Percentiles rank a stretch among this genome's conserved stretches.
Evolutionary conservation across 2,329 filamentous ascomycete genomes (phyloP).

Genomic region (Eutypella sp.): DNA sequence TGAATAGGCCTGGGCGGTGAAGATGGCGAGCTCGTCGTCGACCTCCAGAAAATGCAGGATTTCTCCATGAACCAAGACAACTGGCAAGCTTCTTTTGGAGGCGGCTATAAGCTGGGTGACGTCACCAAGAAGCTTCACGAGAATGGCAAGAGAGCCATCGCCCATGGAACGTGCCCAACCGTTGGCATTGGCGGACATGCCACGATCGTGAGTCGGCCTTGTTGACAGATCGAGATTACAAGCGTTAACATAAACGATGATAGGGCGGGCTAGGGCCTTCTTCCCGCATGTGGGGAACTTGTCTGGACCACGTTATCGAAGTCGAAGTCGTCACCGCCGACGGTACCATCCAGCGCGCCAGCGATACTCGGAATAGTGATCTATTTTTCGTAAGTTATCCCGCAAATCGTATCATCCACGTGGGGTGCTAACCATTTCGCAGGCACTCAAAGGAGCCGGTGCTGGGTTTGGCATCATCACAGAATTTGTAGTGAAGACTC

Average conservation of each 20-base stretch:
- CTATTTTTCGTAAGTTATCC: constrained; percentile 44
- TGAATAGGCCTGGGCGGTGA: constrained; percentile 41
- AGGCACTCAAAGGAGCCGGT: constrained; percentile 52
- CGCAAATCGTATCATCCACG: not conserved
- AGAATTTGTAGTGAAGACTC: constrained; percentile 51
- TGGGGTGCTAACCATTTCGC: constrained; percentile 1
- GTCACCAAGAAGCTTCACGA: constrained; percentile 45
- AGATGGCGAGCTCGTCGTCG: constrained; percentile 48
- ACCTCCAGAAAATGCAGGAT: constrained; percentile 47
- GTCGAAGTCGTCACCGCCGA: constrained; percentile 53
- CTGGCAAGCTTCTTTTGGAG: constrained; percentile 51
- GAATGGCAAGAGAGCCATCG: constrained; percentile 50
- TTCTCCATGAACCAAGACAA: constrained; percentile 49
- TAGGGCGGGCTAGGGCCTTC: constrained; percentile 54
- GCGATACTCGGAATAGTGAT: constrained; percentile 42
- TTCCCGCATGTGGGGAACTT: constrained; percentile 54
- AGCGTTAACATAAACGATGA: constrained; percentile 7
- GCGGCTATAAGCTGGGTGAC: constrained; percentile 47
- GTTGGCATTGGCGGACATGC: constrained; percentile 56
- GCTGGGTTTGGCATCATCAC: constrained; percentile 54
- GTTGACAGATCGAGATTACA: not conserved
- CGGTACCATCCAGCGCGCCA: constrained; percentile 45
- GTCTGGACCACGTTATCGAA: constrained; percentile 50
- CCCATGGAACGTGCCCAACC: constrained; percentile 55
- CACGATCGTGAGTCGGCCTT: constrained; percentile 40